phyloP scores from a whole-genome alignment of 2,329 filamentous ascomycete species.

The Amphichorda felina region DNA sequence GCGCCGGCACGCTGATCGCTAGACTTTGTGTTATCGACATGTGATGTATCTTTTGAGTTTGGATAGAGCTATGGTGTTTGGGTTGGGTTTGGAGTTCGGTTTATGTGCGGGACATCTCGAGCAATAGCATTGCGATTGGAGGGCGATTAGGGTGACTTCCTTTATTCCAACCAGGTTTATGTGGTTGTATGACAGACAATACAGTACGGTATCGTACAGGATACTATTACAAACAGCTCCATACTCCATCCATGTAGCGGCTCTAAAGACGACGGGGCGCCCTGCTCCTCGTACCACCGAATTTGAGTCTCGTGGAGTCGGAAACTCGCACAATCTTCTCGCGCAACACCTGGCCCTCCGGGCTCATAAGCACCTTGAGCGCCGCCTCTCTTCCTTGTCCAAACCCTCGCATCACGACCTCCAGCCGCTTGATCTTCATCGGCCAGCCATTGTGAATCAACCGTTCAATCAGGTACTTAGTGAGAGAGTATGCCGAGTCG shows the following conservation, averaged over 20 bases:
- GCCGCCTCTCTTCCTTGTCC: conserved; percentile 80
- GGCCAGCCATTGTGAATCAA: conserved; percentile 75
- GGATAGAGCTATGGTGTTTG: neutral
- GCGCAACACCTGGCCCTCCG: conserved; percentile 67
- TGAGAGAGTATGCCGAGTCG: conserved; percentile 86
- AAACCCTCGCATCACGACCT: conserved; percentile 76
- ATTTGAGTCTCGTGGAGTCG: conserved; percentile 85
- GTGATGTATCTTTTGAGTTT: neutral
- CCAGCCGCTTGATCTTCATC: conserved; percentile 62
- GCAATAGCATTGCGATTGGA: neutral
- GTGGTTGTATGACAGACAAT: neutral
- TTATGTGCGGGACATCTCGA: too few species aligned
- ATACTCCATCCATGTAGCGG: conserved; percentile 2
- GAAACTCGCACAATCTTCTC: conserved; percentile 67
- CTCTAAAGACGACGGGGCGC: conserved; percentile 64
- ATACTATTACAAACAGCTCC: neutral
- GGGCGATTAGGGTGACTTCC: too few species aligned
- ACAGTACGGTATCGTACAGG: conserved; percentile 4
- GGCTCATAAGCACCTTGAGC: conserved; percentile 77
- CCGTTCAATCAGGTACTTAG: conserved; percentile 69
- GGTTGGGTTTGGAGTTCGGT: too few species aligned
- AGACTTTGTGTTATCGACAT: neutral
- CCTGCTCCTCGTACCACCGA: conserved; percentile 82
- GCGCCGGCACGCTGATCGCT: conserved; percentile 21
- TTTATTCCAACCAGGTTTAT: too few species aligned